These are phyloP conservation scores for Ricinus communis DNA, from an alignment of 345 rosid species.

Conservation along the genomic window DNA sequence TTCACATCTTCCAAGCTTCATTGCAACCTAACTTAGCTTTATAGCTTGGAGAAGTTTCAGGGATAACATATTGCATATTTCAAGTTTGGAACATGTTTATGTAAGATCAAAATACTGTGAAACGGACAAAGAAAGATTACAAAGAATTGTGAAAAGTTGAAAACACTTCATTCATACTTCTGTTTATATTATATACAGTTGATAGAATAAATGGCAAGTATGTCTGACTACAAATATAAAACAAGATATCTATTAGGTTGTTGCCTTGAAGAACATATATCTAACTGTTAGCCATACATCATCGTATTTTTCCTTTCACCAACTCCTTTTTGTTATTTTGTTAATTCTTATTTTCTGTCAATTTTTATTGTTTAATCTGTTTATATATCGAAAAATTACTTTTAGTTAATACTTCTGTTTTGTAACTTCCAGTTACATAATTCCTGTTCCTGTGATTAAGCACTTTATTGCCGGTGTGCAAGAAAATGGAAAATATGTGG, in stretches of 20 bases:
- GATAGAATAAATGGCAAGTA: no score
- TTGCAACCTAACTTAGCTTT: neutral
- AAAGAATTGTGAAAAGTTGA: no score
- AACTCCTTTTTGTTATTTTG: neutral
- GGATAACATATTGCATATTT: conserved; percentile 1
- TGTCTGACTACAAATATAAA: no score
- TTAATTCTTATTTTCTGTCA: neutral
- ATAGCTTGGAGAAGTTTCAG: neutral
- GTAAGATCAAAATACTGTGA: no score
- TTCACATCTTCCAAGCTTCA: neutral
- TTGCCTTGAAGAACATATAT: no score
- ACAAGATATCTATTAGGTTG: no score
- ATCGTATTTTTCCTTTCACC: no score
- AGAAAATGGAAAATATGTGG: conserved; percentile 65
- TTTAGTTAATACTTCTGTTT: conserved; percentile 6
- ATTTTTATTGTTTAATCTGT: neutral
- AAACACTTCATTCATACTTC: no score
- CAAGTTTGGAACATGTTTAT: neutral
- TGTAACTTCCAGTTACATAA: conserved; percentile 64
- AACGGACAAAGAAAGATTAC: no score
- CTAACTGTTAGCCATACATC: no score
- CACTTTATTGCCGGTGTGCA: conserved; percentile 74
- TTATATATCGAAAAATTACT: conserved; percentile 7
- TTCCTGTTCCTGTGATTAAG: conserved; percentile 79
- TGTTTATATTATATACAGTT: no score